These are phyloP conservation scores for Bipolaris zeicola DNA, from an alignment of 2,329 filamentous ascomycete genomes.

Conservation along the genomic window DNA sequence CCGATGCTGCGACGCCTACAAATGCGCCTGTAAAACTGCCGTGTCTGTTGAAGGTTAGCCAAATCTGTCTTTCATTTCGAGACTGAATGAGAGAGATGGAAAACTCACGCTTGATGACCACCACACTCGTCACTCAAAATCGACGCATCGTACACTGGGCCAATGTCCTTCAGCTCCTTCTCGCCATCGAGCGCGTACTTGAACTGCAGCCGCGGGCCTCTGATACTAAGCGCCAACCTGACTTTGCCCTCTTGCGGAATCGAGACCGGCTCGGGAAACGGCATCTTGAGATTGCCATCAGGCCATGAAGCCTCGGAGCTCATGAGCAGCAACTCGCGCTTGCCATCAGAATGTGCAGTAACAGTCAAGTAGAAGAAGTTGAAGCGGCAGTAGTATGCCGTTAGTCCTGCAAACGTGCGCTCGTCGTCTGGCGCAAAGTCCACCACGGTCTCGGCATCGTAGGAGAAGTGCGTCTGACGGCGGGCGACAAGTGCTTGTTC, in stretches of 20 bases:
- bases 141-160: slow-evolving; percentile 63
- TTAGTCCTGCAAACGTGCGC: slow-evolving; percentile 65
- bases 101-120: slow-evolving; percentile 56
- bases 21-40: slow-evolving; percentile 67
- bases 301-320: slow-evolving; percentile 64
- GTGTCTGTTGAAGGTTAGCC: slow-evolving; percentile 41
- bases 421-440: slow-evolving; percentile 63
- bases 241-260: slow-evolving; percentile 64
- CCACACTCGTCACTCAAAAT: slow-evolving; percentile 68
- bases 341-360: slow-evolving; percentile 61
- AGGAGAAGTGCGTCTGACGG: slow-evolving; percentile 65
- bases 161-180: slow-evolving; percentile 55
- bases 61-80: background rate
- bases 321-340: slow-evolving; percentile 63
- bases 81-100: background rate
- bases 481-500: slow-evolving; percentile 61
- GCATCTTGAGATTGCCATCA: slow-evolving; percentile 54
- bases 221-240: slow-evolving; percentile 57
- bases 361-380: slow-evolving; percentile 70
- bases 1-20: slow-evolving; percentile 43
- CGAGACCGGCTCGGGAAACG: slow-evolving; percentile 51
- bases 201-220: slow-evolving; percentile 62
- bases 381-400: slow-evolving; percentile 67
- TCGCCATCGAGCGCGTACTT: slow-evolving; percentile 59
- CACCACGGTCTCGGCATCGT: slow-evolving; percentile 63